Percentiles rank a stretch among this genome's conserved stretches.
Evolutionary conservation across 1,139 yeast genomes (phyloP).

Genomic region (Blastobotrys buckinghamii): DNA sequence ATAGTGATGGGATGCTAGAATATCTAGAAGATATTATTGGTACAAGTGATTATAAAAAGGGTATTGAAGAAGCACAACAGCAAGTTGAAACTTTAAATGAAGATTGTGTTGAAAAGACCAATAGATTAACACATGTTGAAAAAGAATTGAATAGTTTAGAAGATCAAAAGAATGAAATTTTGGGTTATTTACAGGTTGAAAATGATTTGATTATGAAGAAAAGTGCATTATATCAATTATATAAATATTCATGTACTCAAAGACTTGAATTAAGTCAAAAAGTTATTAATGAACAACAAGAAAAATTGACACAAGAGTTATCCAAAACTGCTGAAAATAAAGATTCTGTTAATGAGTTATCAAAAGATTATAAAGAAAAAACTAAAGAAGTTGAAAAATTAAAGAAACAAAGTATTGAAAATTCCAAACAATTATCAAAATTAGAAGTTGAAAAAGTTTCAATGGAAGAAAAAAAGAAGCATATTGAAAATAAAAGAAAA

Average conservation of each 20-base stretch:
- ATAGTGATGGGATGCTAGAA: constrained; percentile 90
- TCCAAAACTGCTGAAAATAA: constrained; percentile 40
- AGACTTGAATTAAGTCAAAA: constrained; percentile 34
- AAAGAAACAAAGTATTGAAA: constrained; percentile 24
- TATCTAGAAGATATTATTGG: constrained; percentile 96
- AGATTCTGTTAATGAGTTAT: constrained; percentile 35
- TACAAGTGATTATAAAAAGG: constrained; percentile 72
- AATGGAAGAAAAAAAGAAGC: constrained; percentile 66
- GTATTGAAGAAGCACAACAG: constrained; percentile 60
- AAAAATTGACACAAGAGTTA: constrained; percentile 44
- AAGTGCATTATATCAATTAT: constrained; percentile 54
- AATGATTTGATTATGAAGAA: constrained; percentile 51
- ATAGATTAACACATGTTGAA: constrained; percentile 71
- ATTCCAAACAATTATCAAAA: constrained; percentile 26
- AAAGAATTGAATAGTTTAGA: constrained; percentile 70
- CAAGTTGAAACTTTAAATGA: constrained; percentile 70
- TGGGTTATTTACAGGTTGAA: constrained; percentile 60
- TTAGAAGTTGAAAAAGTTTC: constrained; percentile 50
- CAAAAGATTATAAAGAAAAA: constrained; percentile 38
- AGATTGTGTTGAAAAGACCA: constrained; percentile 73
- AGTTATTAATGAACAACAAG: constrained; percentile 43
- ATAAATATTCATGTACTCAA: constrained; percentile 39
- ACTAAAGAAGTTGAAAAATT: constrained; percentile 24
- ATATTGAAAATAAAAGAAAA: constrained; percentile 51
- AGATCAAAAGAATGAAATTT: constrained; percentile 61